Evolutionary conservation across 2,329 filamentous ascomycete species (phyloP).

Genomic region (Colletotrichum truncatum): DNA sequence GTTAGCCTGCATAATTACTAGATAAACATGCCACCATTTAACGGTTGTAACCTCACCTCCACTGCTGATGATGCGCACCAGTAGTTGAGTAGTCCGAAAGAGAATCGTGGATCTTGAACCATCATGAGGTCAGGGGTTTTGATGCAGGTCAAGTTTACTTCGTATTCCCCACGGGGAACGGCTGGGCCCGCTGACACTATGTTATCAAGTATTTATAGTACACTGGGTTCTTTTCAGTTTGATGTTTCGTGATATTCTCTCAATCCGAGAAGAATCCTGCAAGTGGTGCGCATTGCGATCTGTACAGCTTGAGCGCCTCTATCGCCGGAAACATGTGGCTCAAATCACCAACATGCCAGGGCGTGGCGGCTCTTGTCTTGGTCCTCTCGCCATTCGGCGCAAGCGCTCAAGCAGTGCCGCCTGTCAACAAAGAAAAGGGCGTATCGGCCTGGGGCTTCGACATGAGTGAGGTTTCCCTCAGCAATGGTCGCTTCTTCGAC

Average conservation of each 20-base stretch:
- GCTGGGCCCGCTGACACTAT: too few species aligned
- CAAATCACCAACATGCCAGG: not conserved
- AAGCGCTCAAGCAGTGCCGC: slow-evolving; percentile 36
- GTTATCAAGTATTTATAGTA: not conserved
- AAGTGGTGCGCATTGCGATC: too few species aligned
- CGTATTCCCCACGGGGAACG: not conserved
- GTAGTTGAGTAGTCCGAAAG: not conserved
- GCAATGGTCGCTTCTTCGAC: slow-evolving; percentile 48
- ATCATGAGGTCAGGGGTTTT: not conserved
- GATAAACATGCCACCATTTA: not conserved
- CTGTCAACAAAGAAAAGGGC: slow-evolving; percentile 39
- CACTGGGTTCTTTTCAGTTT: too few species aligned
- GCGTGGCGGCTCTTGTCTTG: not conserved
- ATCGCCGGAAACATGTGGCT: slow-evolving; percentile 1
- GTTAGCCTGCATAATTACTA: not conserved
- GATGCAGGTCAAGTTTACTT: not conserved
- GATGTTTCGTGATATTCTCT: too few species aligned
- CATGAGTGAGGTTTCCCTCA: slow-evolving; percentile 49
- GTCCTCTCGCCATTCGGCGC: not conserved
- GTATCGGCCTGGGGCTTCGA: slow-evolving; percentile 48
- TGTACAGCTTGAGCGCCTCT: not conserved
- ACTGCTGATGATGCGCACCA: slow-evolving; percentile 22
- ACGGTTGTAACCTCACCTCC: slow-evolving; percentile 18
- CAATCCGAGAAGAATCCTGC: too few species aligned
- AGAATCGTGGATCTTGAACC: not conserved